A percentile compares a stretch with the other conserved stretches of the same genome.
These are phyloP conservation scores for Malassezia equina DNA, from an alignment of 1,284 basidiomycete genomes.

Conservation along the genomic window DNA sequence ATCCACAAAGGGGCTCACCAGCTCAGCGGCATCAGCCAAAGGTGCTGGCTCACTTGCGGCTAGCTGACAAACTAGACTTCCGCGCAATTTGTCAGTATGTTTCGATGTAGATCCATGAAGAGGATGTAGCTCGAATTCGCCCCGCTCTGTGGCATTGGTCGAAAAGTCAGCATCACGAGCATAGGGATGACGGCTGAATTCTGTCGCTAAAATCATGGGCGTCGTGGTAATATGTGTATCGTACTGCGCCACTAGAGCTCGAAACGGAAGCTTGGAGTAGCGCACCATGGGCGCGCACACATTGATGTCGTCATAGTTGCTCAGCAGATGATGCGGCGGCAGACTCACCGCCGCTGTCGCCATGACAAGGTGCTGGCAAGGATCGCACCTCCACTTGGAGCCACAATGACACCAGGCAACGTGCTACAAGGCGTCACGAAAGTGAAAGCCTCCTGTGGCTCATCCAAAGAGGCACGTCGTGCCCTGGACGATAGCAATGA, in stretches of 20 bases:
- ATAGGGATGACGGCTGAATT: conserved; percentile 54
- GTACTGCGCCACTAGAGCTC: conserved; percentile 55
- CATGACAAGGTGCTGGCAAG: background rate
- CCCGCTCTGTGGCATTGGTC: conserved; percentile 53
- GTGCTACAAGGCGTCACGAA: conserved; percentile 4
- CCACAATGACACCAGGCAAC: background rate
- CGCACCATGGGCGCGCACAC: conserved; percentile 54
- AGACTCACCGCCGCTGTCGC: conserved; percentile 12
- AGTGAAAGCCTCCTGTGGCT: conserved; percentile 8
- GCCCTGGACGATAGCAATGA: conserved; percentile 5
- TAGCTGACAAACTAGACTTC: conserved; percentile 55
- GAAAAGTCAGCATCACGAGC: conserved; percentile 55
- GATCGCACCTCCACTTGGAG: background rate
- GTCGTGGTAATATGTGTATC: conserved; percentile 57
- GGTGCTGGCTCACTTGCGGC: conserved; percentile 52
- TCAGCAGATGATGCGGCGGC: conserved; percentile 29
- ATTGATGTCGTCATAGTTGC: conserved; percentile 28
- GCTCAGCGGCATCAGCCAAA: conserved; percentile 55
- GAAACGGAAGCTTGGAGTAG: conserved; percentile 57
- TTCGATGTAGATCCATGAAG: background rate
- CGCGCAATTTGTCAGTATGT: conserved; percentile 47
- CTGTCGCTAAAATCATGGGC: conserved; percentile 56
- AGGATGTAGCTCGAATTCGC: conserved; percentile 21
- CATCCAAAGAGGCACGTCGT: conserved; percentile 6
- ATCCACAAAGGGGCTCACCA: conserved; percentile 53